Percentiles rank a stretch among this genome's conserved stretches.
Evolutionary conservation across 108 stramenopile species (phyloP).

Genomic region (Cyclotella kingstonii): DNA sequence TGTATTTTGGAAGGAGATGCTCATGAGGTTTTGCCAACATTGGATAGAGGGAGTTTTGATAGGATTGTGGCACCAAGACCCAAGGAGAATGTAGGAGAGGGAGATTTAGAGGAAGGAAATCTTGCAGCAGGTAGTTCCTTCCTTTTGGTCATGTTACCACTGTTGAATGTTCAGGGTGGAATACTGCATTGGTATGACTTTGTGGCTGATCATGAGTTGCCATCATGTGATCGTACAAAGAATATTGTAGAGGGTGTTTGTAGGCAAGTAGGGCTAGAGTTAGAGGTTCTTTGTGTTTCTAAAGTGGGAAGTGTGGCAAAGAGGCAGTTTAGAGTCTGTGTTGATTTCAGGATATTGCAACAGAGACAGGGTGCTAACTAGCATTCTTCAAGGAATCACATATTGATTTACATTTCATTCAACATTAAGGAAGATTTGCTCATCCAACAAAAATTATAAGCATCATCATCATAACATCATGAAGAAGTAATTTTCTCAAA

Average conservation of each 20-base stretch:
- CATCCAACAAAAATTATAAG: too few species aligned
- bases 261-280: conserved; percentile 44
- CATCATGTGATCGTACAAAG: conserved; percentile 61
- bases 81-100: conserved; percentile 78
- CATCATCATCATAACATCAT: too few species aligned
- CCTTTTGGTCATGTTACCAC: conserved; percentile 58
- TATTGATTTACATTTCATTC: too few species aligned
- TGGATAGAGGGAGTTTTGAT: conserved; percentile 54
- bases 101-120: conserved; percentile 76
- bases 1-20: conserved; percentile 77
- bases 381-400: too few species aligned
- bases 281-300: conserved; percentile 73
- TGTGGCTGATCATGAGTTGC: conserved; percentile 76
- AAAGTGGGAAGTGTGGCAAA: conserved; percentile 82
- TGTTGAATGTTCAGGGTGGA: conserved; percentile 69
- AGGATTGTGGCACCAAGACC: conserved; percentile 82
- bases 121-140: conserved; percentile 65
- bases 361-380: background rate
- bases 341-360: conserved; percentile 62
- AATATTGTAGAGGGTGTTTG: conserved; percentile 52
- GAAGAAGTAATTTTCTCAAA: too few species aligned
- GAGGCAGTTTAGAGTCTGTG: conserved; percentile 78
- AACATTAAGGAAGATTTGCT: too few species aligned
- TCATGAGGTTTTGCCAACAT: conserved; percentile 53
- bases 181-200: conserved; percentile 89